These are phyloP conservation scores for Ajuga reptans DNA, from an alignment of 305 asterid genomes.

Conservation along the genomic window DNA sequence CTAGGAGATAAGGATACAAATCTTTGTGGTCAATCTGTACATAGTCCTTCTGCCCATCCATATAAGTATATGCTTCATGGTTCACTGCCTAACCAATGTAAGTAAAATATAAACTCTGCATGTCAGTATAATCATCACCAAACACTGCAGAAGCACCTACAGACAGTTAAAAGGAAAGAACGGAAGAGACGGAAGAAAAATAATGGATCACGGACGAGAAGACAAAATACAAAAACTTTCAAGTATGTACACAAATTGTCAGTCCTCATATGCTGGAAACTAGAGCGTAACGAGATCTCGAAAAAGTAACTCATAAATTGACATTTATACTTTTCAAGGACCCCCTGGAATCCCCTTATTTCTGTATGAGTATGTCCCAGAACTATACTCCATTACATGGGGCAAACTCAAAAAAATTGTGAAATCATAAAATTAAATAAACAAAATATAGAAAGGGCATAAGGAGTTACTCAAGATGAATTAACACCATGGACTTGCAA, in stretches of 20 bases:
- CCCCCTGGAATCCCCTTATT: background rate
- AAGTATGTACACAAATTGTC: background rate
- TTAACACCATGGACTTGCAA: background rate
- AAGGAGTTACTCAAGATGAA: background rate
- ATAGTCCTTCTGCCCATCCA: conserved; percentile 56
- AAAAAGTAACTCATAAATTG: background rate
- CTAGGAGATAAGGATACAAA: conserved; percentile 90
- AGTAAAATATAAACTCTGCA: conserved; percentile 12
- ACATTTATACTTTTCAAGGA: conserved; percentile 9
- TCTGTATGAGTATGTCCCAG: background rate
- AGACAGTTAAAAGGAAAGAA: background rate
- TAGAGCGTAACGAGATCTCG: too few relatives aligned
- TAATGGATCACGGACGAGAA: background rate
- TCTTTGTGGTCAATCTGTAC: conserved; percentile 76
- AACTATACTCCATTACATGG: background rate
- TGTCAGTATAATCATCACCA: conserved; percentile 18
- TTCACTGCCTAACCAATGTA: conserved; percentile 57
- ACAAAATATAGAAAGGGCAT: background rate
- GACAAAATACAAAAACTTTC: background rate
- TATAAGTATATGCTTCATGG: conserved; percentile 79
- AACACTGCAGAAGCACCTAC: conserved; percentile 2
- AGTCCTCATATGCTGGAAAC: background rate
- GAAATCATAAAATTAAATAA: background rate
- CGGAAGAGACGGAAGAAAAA: background rate
- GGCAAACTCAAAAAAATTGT: background rate